Percentiles rank a stretch among this genome's conserved stretches.
These are phyloP conservation scores for Adenanthera pavonina DNA, from an alignment of 306 rosid genomes.

Conservation along the genomic window DNA sequence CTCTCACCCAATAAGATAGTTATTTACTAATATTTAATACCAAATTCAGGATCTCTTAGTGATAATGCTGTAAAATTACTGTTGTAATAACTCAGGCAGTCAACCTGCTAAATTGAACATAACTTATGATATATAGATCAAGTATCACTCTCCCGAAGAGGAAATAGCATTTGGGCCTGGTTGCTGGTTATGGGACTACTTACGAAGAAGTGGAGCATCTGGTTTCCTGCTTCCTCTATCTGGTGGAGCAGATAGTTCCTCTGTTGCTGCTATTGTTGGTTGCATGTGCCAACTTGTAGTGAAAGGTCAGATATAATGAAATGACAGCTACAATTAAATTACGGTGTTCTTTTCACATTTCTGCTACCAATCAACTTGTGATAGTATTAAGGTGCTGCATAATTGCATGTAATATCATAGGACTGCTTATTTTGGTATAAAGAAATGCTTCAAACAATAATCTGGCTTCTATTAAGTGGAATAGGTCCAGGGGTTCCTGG, in stretches of 20 bases:
- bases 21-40: not conserved
- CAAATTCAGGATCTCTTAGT: conserved; percentile 12
- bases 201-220: conserved; percentile 98
- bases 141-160: conserved; percentile 88
- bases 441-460: conserved; percentile 2
- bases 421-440: conserved; percentile 28
- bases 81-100: conserved; percentile 15
- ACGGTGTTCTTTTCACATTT: conserved; percentile 28
- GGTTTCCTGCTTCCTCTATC: conserved; percentile 99
- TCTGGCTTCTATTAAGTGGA: conserved; percentile 15
- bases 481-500: conserved; percentile 13
- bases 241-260: conserved; percentile 98
- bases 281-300: conserved; percentile 97
- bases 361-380: conserved; percentile 31
- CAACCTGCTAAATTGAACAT: conserved; percentile 39
- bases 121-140: conserved; percentile 59
- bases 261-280: conserved; percentile 97
- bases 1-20: conserved; percentile 19
- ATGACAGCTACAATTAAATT: conserved; percentile 21
- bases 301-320: conserved; percentile 62
- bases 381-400: conserved; percentile 14
- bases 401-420: not conserved
- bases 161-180: conserved; percentile 98
- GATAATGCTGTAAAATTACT: conserved; percentile 12
- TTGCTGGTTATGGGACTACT: conserved; percentile 99